Conservation (phyloP, 2,329 filamentous ascomycete genomes). For the Dothidotthia symphoricarpi region DNA sequence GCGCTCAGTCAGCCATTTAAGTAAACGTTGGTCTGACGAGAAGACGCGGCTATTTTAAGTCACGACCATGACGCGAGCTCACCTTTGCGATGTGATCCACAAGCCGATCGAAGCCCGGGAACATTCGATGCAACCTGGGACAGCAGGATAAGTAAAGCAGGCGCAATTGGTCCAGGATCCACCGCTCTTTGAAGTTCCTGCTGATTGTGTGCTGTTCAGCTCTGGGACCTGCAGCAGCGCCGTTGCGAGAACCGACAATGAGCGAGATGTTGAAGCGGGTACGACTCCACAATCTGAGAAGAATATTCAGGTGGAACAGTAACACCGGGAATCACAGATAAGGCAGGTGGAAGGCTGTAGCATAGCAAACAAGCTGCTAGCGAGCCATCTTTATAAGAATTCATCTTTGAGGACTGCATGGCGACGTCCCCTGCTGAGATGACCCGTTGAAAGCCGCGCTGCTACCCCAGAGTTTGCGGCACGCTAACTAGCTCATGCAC, state of each 20-base stretch:
- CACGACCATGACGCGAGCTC: constrained; percentile 21
- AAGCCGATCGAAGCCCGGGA: not conserved
- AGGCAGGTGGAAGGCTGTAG: not conserved
- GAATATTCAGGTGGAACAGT: constrained; percentile 6
- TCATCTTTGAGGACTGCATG: not conserved
- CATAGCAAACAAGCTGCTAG: not conserved
- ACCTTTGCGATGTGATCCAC: constrained; percentile 14
- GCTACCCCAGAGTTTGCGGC: not conserved
- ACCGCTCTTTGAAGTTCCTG: constrained; percentile 27
- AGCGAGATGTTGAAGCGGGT: constrained; percentile 8
- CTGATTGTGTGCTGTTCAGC: constrained; percentile 4
- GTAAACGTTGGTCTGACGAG: constrained; percentile 1
- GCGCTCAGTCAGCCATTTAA: constrained; percentile 2
- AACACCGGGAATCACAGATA: constrained; percentile 8
- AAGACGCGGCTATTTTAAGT: constrained; percentile 16
- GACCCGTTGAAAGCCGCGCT: too few relatives aligned
- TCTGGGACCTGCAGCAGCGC: constrained; percentile 10
- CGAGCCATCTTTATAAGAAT: constrained; percentile 2
- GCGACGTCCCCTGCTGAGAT: not conserved
- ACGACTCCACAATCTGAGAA: constrained; percentile 18
- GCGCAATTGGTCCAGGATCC: constrained; percentile 35
- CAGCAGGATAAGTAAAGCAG: constrained; percentile 20
- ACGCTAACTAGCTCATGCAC: not conserved
- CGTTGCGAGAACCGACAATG: constrained; percentile 4
- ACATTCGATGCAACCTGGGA: not conserved